Evolutionary conservation across 139 green algal species (phyloP).

Genomic region (Monoraphidium neglectum): DNA sequence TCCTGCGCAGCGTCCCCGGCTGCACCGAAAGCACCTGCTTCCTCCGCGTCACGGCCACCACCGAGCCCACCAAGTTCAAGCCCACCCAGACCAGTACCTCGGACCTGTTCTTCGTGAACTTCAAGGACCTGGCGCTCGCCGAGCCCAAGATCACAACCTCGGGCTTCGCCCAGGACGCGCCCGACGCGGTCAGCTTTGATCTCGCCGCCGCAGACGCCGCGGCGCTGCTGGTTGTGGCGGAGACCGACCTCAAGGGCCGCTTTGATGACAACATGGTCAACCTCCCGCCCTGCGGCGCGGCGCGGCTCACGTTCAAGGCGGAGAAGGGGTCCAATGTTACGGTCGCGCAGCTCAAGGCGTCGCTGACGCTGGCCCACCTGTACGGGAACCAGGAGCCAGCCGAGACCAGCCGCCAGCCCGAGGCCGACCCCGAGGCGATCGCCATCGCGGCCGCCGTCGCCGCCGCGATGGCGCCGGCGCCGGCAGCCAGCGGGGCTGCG

Average conservation of each 20-base stretch:
- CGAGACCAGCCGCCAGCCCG: no score
- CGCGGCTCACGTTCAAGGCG: slow-evolving; percentile 16
- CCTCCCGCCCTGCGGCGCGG: slow-evolving; percentile 18
- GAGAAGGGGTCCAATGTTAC: background rate
- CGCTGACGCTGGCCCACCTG: background rate
- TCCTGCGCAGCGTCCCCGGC: background rate
- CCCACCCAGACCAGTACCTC: background rate
- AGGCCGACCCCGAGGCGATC: background rate
- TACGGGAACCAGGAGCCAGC: background rate
- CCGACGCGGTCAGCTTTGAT: slow-evolving; percentile 6
- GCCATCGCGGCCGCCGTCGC: background rate
- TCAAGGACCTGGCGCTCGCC: slow-evolving; percentile 15
- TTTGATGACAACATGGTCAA: slow-evolving; percentile 31
- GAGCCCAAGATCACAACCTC: slow-evolving; percentile 1
- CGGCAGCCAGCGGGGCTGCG: no score
- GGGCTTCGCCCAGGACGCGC: slow-evolving; percentile 6
- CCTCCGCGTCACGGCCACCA: background rate
- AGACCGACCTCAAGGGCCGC: slow-evolving; percentile 21
- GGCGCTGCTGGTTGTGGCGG: slow-evolving; percentile 12
- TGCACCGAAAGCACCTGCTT: slow-evolving; percentile 18
- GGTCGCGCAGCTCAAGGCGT: background rate
- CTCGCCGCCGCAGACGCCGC: background rate
- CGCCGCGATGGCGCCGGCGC: background rate
- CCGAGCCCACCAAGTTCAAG: background rate
- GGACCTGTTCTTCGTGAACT: slow-evolving; percentile 22